phyloP scores from a whole-genome alignment of 441 rosid genomes.

The Populus tomentosa region DNA sequence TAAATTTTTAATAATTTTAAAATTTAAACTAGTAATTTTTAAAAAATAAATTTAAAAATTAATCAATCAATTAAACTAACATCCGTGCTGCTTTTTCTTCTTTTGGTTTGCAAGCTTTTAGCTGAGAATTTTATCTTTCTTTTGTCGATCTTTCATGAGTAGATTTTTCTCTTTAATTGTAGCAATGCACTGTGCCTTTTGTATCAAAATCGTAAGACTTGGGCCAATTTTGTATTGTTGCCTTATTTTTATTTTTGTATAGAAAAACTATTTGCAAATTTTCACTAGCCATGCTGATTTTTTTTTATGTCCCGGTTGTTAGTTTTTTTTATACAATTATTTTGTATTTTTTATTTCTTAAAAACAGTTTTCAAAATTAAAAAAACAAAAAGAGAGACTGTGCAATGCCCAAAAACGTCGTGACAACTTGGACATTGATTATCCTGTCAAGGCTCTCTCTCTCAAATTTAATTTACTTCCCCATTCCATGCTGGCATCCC shows the following conservation, averaged over 20 bases:
- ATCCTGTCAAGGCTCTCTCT: not conserved
- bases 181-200: not conserved
- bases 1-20: too few species aligned
- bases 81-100: not conserved
- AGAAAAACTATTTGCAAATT: not conserved
- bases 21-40: too few species aligned
- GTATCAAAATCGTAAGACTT: too few species aligned
- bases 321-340: too few species aligned
- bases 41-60: too few species aligned
- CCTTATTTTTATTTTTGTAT: not conserved
- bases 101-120: not conserved
- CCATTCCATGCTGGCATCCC: not conserved
- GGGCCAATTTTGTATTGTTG: not conserved
- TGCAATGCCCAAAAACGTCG: not conserved
- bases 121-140: too few species aligned
- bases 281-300: too few species aligned
- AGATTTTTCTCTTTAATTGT: not conserved
- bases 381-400: too few species aligned
- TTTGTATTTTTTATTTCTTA: too few species aligned
- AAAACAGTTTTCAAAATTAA: too few species aligned
- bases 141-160: not conserved
- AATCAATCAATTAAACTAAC: too few species aligned
- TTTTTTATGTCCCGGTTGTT: too few species aligned
- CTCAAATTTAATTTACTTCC: not conserved
- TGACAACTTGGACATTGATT: not conserved